These are phyloP conservation scores for Dothistroma septosporum DNA, from an alignment of 2,329 filamentous ascomycete genomes.

Conservation along the genomic window DNA sequence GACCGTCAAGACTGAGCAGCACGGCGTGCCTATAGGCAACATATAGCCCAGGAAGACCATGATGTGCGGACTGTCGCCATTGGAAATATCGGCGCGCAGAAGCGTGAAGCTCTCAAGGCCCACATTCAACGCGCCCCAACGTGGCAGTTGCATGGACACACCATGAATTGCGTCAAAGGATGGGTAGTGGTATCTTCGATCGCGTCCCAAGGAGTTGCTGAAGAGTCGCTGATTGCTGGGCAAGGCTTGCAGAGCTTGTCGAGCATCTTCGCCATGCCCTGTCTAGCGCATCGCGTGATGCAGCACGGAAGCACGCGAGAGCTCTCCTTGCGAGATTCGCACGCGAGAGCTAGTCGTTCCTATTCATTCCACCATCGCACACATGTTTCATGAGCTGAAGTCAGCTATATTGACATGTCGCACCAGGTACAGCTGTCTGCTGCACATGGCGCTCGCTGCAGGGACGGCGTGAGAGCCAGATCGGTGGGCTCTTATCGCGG, in stretches of 20 bases:
- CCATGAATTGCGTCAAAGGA: neutral
- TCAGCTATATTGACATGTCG: neutral
- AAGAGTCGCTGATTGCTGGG: constrained; percentile 5
- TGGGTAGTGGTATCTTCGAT: neutral
- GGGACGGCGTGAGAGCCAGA: neutral
- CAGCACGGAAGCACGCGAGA: constrained; percentile 15
- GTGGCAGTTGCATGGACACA: neutral
- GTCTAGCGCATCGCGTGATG: constrained; percentile 17
- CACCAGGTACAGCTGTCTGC: neutral
- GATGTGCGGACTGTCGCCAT: constrained; percentile 9
- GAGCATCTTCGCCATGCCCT: constrained; percentile 2
- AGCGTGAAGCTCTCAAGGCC: neutral
- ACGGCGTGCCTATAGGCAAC: neutral
- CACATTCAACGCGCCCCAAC: neutral
- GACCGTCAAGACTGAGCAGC: neutral
- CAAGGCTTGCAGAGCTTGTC: constrained; percentile 11
- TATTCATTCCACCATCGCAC: neutral
- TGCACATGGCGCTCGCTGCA: neutral
- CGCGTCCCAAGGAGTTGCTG: constrained; percentile 3
- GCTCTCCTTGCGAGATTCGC: neutral
- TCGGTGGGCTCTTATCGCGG: neutral
- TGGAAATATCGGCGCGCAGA: constrained; percentile 10
- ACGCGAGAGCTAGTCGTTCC: neutral
- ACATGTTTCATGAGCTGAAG: neutral
- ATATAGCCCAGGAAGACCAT: constrained; percentile 3